These are phyloP conservation scores for Macrolepiota dolichaula DNA, from an alignment of 768 basidiomycete genomes.

Conservation along the genomic window DNA sequence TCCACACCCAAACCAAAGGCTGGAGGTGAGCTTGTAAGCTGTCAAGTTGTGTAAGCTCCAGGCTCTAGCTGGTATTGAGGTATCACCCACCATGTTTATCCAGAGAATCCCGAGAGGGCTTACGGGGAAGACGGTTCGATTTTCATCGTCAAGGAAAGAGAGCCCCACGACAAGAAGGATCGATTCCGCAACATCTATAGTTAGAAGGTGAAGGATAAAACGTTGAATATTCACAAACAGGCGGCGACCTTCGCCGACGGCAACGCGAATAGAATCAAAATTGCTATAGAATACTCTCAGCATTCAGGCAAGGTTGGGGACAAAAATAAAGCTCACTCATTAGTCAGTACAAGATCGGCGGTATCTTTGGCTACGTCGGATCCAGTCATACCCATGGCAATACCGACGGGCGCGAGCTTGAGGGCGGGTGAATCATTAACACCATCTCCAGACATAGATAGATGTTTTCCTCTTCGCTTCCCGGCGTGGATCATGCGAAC, in stretches of 20 bases:
- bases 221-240: conserved; percentile 55
- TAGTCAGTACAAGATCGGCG: conserved; percentile 52
- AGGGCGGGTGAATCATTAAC: conserved; percentile 60
- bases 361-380: conserved; percentile 56
- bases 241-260: conserved; percentile 55
- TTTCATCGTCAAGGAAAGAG: conserved; percentile 47
- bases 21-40: conserved; percentile 28
- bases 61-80: conserved; percentile 9
- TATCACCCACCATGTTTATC: conserved; percentile 48
- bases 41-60: no score
- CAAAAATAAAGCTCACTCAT: conserved; percentile 34
- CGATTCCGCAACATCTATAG: conserved; percentile 53
- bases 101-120: conserved; percentile 50
- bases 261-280: conserved; percentile 59
- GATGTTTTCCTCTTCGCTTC: conserved; percentile 47
- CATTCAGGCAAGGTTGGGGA: not conserved
- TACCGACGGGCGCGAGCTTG: conserved; percentile 51
- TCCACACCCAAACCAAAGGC: conserved; percentile 55
- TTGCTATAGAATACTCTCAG: conserved; percentile 27
- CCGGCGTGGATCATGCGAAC: conserved; percentile 57
- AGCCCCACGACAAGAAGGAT: conserved; percentile 53
- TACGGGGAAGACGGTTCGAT: conserved; percentile 52
- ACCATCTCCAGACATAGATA: conserved; percentile 57
- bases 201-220: conserved; percentile 51
- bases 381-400: conserved; percentile 57